Conservation (phyloP, 2,329 filamentous ascomycete genomes). For the Venturiaceae sp. region DNA sequence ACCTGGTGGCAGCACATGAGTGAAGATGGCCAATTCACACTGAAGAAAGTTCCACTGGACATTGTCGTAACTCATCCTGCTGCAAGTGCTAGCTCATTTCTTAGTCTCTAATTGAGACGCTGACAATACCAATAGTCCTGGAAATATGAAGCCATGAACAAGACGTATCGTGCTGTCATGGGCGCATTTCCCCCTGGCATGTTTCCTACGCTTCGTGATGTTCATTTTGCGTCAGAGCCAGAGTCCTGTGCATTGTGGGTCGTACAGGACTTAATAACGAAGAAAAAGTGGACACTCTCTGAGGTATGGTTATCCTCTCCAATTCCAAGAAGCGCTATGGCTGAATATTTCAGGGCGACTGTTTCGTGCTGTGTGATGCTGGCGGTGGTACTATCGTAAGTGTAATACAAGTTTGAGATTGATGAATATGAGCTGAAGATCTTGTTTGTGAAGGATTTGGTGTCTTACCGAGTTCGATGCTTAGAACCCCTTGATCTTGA, state of each 20-base stretch:
- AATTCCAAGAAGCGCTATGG: neutral
- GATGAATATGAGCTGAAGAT: no score
- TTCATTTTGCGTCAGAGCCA: neutral
- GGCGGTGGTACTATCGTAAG: constrained; percentile 17
- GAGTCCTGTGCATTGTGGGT: neutral
- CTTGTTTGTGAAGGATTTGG: neutral
- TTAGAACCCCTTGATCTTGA: neutral
- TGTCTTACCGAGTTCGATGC: neutral
- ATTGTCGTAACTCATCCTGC: constrained; percentile 8
- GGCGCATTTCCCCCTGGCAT: neutral
- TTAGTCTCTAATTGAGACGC: neutral
- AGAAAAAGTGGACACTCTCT: no score
- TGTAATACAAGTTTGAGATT: neutral
- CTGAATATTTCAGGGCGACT: constrained; percentile 11
- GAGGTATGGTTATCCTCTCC: neutral
- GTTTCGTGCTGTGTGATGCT: constrained; percentile 19
- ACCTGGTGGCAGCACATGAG: neutral
- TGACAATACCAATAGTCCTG: neutral
- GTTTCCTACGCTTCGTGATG: neutral
- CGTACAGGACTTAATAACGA: neutral
- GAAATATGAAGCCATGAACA: constrained; percentile 7
- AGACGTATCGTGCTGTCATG: constrained; percentile 1
- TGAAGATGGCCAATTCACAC: neutral
- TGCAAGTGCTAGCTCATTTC: neutral
- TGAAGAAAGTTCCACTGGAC: constrained; percentile 4